These are phyloP conservation scores for Geranium brycei DNA, from an alignment of 345 rosid species.

Conservation along the genomic window DNA sequence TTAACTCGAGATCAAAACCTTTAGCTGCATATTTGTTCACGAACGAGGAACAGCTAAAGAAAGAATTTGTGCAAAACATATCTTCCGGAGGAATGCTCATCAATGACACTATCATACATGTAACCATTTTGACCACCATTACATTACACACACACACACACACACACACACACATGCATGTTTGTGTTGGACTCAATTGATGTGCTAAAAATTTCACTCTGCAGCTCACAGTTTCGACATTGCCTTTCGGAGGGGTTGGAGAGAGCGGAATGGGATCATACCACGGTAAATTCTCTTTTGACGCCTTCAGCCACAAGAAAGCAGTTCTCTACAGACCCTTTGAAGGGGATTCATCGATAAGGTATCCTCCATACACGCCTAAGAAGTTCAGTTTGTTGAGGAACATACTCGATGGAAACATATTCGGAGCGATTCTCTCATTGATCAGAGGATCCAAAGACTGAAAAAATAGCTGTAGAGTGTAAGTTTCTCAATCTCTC, in stretches of 20 bases:
- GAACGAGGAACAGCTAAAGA: constrained; percentile 38
- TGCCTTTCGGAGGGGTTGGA: constrained; percentile 93
- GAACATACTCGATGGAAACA: constrained; percentile 37
- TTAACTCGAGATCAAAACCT: constrained; percentile 40
- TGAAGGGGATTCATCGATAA: constrained; percentile 36
- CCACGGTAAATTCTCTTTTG: constrained; percentile 81
- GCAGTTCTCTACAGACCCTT: constrained; percentile 56
- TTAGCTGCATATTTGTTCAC: constrained; percentile 66
- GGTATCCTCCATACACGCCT: constrained; percentile 74
- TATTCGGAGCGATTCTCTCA: constrained; percentile 36
- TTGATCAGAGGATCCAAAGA: constrained; percentile 31
- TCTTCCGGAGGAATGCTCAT: constrained; percentile 58
- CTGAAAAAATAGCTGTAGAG: no score
- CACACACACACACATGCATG: no score
- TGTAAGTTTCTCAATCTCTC: no score
- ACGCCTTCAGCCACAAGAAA: constrained; percentile 84
- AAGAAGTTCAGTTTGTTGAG: constrained; percentile 36
- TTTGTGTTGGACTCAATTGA: no score
- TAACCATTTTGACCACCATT: constrained; percentile 8
- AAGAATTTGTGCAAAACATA: constrained; percentile 38
- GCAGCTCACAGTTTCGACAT: constrained; percentile 42
- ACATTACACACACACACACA: neutral
- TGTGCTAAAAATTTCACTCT: neutral
- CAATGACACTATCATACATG: constrained; percentile 52
- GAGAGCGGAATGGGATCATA: constrained; percentile 83